Evolutionary conservation across 495 filamentous ascomycete species (phyloP), one percentile per base, ranked within the genome.

Genomic region (Penicillium herquei): DNA sequence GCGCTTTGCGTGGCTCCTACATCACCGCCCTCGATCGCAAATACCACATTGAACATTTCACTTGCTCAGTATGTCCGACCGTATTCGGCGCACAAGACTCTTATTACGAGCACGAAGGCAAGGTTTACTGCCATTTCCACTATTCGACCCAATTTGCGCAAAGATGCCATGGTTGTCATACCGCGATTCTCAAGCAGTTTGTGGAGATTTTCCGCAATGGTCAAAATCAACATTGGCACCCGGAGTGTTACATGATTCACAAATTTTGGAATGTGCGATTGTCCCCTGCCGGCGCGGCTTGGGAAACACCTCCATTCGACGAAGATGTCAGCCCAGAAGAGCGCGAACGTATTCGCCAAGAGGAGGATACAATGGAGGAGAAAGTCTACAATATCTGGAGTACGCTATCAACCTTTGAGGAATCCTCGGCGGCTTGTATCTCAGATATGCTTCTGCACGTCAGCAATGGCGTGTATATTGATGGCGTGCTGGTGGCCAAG

Each of bases 221-320:
- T 0, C 86, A 95, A 67, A 96, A 98, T 66, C 95, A 99, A 67
- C 95, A 99, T 64, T 99, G 95, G 95, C 95, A 99, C 66, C 95
- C 95, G 3, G 95, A 99, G 69, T 99, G 95, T 71, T 99, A 99
- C 70, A 99, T 98, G 94, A 99, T 99, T 41, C 95, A 99, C 72
- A 99, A 99, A 67, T 99, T 98, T 74, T 99, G 95, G 95, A 99
- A 96, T 68, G 95, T 99, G 39, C 85, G 93, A 21, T 80, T 99
- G 44, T 84, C 86, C 26, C 79, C 79, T 10, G 70, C 77, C 14
- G 82, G 77, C 14, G 71, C 81, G 46, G 77, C 79, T 18, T 67
- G 76, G 18, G 73, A 81, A 37, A 74, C 70, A 8, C 74, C 78
- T 9, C 62, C 79, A 34, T 66, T 77, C 32, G 78, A 85, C 41